phyloP scores from a whole-genome alignment of 305 asterid genomes.

The Fraxinus albicans region DNA sequence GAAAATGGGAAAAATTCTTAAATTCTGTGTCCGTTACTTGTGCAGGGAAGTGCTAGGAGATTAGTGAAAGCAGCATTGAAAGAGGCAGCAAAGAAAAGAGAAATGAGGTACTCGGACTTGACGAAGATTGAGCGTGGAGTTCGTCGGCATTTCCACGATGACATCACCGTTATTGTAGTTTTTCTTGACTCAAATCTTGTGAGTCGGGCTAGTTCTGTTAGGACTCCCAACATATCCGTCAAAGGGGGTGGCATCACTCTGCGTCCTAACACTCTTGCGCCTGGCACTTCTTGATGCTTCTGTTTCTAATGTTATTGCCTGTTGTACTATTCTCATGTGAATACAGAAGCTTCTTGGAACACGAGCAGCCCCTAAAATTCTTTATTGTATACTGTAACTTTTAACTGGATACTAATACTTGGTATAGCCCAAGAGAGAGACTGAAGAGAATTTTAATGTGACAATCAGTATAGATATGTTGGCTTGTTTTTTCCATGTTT shows the following conservation, averaged over 20 bases:
- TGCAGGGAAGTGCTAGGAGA: constrained; percentile 89
- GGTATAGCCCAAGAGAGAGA: constrained; percentile 35
- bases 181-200: constrained; percentile 67
- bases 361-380: constrained; percentile 32
- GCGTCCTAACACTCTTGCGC: constrained; percentile 58
- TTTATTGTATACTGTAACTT: constrained; percentile 45
- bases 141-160: constrained; percentile 94
- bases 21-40: neutral
- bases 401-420: constrained; percentile 38
- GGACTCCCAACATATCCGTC: constrained; percentile 57
- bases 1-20: neutral
- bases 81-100: constrained; percentile 91
- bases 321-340: constrained; percentile 30
- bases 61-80: constrained; percentile 74
- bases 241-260: constrained; percentile 66
- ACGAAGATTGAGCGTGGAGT: constrained; percentile 86
- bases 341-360: constrained; percentile 36
- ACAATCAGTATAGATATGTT: constrained; percentile 19
- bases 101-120: constrained; percentile 93
- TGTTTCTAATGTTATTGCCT: constrained; percentile 24
- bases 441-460: constrained; percentile 24
- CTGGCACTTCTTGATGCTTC: constrained; percentile 32
- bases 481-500: neutral
- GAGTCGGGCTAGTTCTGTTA: constrained; percentile 63
- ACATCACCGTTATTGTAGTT: constrained; percentile 71